These are phyloP conservation scores for Solanum appendiculatum DNA, from an alignment of 257 asterid genomes.

Conservation along the genomic window DNA sequence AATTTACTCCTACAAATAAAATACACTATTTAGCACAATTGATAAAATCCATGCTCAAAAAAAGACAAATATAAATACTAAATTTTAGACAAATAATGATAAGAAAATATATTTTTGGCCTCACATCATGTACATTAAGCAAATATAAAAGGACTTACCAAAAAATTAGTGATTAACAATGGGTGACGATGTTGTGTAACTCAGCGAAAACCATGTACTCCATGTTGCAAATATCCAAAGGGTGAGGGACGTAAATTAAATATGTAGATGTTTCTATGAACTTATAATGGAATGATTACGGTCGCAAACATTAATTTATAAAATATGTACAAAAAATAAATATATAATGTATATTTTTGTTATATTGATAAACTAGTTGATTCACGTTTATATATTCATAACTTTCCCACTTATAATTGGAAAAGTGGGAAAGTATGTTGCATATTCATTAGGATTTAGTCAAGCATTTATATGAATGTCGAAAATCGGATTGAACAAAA, in stretches of 20 bases:
- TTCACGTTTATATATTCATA: background rate
- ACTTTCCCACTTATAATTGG: background rate
- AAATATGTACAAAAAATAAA: too few relatives aligned
- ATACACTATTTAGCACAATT: too few relatives aligned
- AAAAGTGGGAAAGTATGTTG: too few relatives aligned
- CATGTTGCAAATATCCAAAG: background rate
- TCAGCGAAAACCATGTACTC: background rate
- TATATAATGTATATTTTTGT: too few relatives aligned
- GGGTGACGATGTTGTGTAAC: background rate
- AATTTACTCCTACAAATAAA: too few relatives aligned
- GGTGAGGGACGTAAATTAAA: background rate
- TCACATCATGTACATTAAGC: background rate
- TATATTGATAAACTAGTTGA: background rate
- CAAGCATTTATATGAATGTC: fast-evolving
- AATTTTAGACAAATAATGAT: too few relatives aligned
- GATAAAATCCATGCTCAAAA: too few relatives aligned
- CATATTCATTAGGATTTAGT: too few relatives aligned
- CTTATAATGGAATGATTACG: background rate
- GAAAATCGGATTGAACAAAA: too few relatives aligned
- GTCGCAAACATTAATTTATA: too few relatives aligned
- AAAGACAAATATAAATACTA: too few relatives aligned
- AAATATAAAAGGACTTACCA: background rate
- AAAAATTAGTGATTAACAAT: background rate
- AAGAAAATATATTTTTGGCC: too few relatives aligned
- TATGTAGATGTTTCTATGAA: background rate